phyloP scores from a whole-genome alignment of 2,329 filamentous ascomycete genomes.

The Colletotrichum acutatum region DNA sequence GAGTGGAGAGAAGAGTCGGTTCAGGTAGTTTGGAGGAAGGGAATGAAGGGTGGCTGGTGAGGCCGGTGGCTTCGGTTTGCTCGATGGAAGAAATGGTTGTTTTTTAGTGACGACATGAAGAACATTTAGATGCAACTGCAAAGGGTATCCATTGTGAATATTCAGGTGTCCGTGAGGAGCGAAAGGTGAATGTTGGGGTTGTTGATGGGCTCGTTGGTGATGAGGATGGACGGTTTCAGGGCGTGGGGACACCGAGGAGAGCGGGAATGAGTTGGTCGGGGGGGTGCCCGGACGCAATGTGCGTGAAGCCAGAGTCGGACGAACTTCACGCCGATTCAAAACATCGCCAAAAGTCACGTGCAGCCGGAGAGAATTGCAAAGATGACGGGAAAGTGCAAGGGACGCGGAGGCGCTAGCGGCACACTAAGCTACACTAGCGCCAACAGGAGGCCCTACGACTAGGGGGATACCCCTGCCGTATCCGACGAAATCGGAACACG shows the following conservation, averaged over 20 bases:
- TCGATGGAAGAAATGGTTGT: neutral
- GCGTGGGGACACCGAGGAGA: constrained; percentile 35
- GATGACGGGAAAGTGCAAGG: constrained; percentile 26
- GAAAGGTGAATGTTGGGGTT: neutral
- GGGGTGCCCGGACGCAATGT: constrained; percentile 34
- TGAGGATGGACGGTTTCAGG: constrained; percentile 34
- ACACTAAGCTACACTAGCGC: constrained; percentile 14
- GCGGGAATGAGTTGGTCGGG: constrained; percentile 34
- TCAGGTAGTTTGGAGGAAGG: neutral
- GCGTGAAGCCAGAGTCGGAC: constrained; percentile 28
- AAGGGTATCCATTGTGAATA: constrained; percentile 11
- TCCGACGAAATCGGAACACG: constrained; percentile 26
- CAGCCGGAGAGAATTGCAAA: neutral
- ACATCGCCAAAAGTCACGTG: constrained; percentile 30
- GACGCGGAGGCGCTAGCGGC: neutral
- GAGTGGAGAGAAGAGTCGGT: neutral
- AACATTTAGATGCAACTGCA: constrained; percentile 16
- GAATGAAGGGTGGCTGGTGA: constrained; percentile 12
- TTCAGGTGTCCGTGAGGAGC: neutral
- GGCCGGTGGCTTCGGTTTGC: constrained; percentile 23
- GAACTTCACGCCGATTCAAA: constrained; percentile 32
- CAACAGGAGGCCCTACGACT: neutral
- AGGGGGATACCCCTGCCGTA: neutral
- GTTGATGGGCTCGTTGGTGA: constrained; percentile 27
- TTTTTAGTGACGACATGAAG: constrained; percentile 21